Conservation (phyloP, 2,329 filamentous ascomycete species). For the Talaromyces amestolkiae region DNA sequence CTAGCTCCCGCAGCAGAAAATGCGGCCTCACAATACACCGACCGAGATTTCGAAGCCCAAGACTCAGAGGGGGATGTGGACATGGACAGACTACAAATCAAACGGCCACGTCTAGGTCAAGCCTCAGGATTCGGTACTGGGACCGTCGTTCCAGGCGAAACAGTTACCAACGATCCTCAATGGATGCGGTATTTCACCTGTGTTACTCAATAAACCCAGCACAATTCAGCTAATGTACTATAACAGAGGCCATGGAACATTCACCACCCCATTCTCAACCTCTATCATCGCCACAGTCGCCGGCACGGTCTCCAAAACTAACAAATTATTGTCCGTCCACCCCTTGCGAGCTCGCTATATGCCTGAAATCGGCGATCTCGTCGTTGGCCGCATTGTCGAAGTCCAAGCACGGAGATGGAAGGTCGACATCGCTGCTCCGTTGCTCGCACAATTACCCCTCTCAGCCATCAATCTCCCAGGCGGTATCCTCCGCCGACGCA, state of each 20-base stretch:
- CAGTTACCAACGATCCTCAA: constrained; percentile 87
- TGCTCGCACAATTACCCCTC: constrained; percentile 81
- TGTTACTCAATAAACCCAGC: too few relatives aligned
- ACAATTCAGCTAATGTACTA: too few relatives aligned
- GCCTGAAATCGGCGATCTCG: constrained; percentile 92
- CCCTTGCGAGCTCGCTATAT: constrained; percentile 90
- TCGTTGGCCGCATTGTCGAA: constrained; percentile 88
- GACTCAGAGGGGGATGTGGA: constrained; percentile 44
- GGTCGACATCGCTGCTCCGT: constrained; percentile 85
- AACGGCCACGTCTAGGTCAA: constrained; percentile 27
- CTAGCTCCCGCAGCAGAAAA: constrained; percentile 49
- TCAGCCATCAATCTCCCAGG: constrained; percentile 92
- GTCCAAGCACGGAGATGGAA: constrained; percentile 94
- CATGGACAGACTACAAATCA: constrained; percentile 30
- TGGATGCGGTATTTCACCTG: constrained; percentile 67
- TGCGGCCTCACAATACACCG: constrained; percentile 29
- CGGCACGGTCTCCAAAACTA: constrained; percentile 86
- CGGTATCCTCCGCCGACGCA: constrained; percentile 84
- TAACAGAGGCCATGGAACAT: constrained; percentile 85
- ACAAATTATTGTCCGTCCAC: constrained; percentile 90
- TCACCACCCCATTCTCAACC: constrained; percentile 58
- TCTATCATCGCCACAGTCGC: constrained; percentile 87
- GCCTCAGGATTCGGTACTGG: constrained; percentile 29
- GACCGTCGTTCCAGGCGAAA: constrained; percentile 84
- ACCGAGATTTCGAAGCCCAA: constrained; percentile 51